These are phyloP conservation scores for Trebouxia gelatinosa DNA, from an alignment of 163 green algal genomes.

Conservation along the genomic window DNA sequence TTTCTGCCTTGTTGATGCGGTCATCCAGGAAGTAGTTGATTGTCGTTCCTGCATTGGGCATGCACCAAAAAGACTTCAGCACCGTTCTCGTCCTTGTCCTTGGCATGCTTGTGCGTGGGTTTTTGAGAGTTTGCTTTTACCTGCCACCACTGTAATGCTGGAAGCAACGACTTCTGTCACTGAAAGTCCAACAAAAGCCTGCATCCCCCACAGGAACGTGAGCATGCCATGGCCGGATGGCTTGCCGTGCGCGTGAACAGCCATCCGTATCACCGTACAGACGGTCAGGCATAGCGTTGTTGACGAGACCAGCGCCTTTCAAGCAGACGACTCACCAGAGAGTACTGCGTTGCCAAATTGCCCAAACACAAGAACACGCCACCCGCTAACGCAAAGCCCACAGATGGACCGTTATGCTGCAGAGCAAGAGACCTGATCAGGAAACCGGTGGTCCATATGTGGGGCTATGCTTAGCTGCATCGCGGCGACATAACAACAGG, in stretches of 20 bases:
- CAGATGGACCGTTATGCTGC: conserved; percentile 38
- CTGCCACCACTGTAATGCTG: conserved; percentile 39
- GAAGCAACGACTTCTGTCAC: conserved; percentile 37
- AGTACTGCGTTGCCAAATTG: conserved; percentile 38
- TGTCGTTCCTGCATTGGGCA: conserved; percentile 22
- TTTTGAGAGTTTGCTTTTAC: background rate
- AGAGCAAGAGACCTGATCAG: background rate
- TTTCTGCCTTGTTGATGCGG: conserved; percentile 30
- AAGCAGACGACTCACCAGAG: conserved; percentile 17
- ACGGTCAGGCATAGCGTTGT: no score
- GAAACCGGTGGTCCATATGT: background rate
- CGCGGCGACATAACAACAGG: background rate
- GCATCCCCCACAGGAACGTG: no score
- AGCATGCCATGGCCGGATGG: no score
- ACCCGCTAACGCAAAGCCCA: conserved; percentile 38
- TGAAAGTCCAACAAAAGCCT: conserved; percentile 30
- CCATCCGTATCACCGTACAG: no score
- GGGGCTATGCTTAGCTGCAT: background rate
- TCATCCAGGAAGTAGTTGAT: conserved; percentile 41
- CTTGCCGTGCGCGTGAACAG: no score
- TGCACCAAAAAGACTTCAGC: no score
- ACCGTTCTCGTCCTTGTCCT: background rate
- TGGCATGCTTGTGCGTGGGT: background rate
- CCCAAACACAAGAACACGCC: conserved; percentile 35
- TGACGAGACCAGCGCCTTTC: no score